Evolutionary conservation across 208 protist genomes (phyloP), one percentile per base, ranked within the genome.

Genomic region (Naegleria gruberi): DNA sequence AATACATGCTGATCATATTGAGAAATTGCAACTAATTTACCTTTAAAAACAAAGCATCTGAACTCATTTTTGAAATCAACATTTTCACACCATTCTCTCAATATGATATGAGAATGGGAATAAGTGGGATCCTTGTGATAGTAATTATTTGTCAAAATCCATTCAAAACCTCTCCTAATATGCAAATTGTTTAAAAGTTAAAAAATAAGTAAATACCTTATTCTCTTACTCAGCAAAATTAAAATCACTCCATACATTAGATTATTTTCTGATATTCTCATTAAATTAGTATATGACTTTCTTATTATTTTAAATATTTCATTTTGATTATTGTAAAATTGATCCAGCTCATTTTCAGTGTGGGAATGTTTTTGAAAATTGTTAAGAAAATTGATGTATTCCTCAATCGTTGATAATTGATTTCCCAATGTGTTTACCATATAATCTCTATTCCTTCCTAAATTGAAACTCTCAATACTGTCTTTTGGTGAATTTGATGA

Each of bases 1-100:
- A 40, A 41, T 26, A 41, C 15, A 45, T 84, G n/a, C n/a, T 84
- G 81, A 84, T 84, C 81, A 30, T 84, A 84, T 45, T 84, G 81
- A 44, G 81, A 84, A 10, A 84, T 84, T 41, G 37, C 81, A 30
- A 45, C 42, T 15, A 84, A n/a, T 84, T 84, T 42, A 15, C 44
- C 44, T 0, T 84, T 42, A 45, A 45, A 30, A 30, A 84, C 81
- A 30, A 84, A 84, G 17, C 34, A 41, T 84, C 81, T 41, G 44
- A 84, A 84, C n/a, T 84, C 81, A 45, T 84, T 40, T 84, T 43
- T 17, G 0, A 84, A 44, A 45, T 45, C 17, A 0, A 84, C n/a
- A 40, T 45, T 30, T 5, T 84, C 81, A 45, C 2, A 26, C 81
- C 81, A 84, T 84, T 45, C 42, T 17, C 81, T 41, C 5, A 84